Evolutionary conservation across 1,139 yeast species (phyloP).

Genomic region (Eremothecium gossypii): DNA sequence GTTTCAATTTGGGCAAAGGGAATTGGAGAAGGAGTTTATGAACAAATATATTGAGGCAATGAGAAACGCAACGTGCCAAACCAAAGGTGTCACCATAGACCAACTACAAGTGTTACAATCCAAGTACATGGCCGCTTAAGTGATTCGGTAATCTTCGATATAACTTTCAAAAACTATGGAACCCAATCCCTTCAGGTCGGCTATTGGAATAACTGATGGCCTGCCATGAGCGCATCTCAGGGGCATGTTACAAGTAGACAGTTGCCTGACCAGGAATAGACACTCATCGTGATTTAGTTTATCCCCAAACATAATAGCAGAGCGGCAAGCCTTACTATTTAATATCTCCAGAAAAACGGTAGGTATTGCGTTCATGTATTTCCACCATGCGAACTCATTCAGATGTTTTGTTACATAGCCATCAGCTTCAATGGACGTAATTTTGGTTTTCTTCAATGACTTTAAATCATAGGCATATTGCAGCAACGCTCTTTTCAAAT

Average conservation of each 20-base stretch:
- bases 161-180: not conserved
- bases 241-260: slow-evolving; percentile 49
- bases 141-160: slow-evolving; percentile 3
- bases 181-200: slow-evolving; percentile 18
- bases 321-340: slow-evolving; percentile 60
- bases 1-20: slow-evolving; percentile 6
- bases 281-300: slow-evolving; percentile 38
- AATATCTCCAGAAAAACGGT: slow-evolving; percentile 39
- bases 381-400: slow-evolving; percentile 28
- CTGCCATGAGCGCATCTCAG: slow-evolving; percentile 86
- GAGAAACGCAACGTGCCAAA: not conserved
- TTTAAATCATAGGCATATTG: slow-evolving; percentile 39
- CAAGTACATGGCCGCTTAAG: not conserved
- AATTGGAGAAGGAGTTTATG: not conserved
- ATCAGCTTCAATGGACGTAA: slow-evolving; percentile 2
- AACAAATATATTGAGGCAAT: slow-evolving; percentile 1
- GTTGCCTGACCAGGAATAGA: slow-evolving; percentile 33
- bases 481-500: slow-evolving; percentile 32
- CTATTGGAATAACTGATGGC: slow-evolving; percentile 60
- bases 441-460: slow-evolving; percentile 17
- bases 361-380: slow-evolving; percentile 36
- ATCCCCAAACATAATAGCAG: slow-evolving; percentile 70
- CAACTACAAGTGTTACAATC: not conserved
- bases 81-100: not conserved
- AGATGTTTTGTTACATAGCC: not conserved